Base-by-base conservation (phyloP, 2,329 filamentous ascomycete species). In the Fusarium sp. region DNA sequence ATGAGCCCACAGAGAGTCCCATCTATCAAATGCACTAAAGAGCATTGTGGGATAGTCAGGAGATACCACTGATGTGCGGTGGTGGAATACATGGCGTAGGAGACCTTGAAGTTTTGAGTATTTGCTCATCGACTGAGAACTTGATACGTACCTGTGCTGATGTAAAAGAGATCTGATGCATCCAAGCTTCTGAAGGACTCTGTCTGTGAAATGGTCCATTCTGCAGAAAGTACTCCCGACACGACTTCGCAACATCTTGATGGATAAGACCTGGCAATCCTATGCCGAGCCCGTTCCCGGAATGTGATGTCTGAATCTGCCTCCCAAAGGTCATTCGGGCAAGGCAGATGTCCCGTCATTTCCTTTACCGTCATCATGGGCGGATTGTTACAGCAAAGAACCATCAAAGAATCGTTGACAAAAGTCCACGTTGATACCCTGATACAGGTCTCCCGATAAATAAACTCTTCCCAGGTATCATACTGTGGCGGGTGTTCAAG, bases 321-420 rank as follows among this genome's bases (percentile, higher is more conserved):
- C 17, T 71, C 64, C 69, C 69, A 71, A 0, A 72, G 22, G 8
- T 41, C 37, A 15, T 47, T 40, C 1, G 13, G 6, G 9, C 69
- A 72, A 7, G 69, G 69, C 0, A 71, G 35, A 28, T 62, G 11
- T 5, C 66, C 64, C 5, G 20, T 14, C 69, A 71, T 65, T n/a
- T 71, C 69, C 5, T 46, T 49, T 3, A 60, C 33, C 1, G 56
- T 61, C 11, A 63, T 66, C 0, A 40, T 33, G 2, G 66, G 66
- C 1, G 66, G 63, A 4, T 62, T 39, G 5, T 65, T 71, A 19
- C 49, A 70, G 10, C 63, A 59, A 4, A 72, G 9, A 0, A 41
- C 50, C 19, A 72, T 22, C 0, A 60, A 20, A 1, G 56, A 28
- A 6, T 71, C 69, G 0, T 53, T 62, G 10, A 51, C 17, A 5